phyloP scores from a whole-genome alignment of 805 yeast species.

The Lipomyces mesembrius region DNA sequence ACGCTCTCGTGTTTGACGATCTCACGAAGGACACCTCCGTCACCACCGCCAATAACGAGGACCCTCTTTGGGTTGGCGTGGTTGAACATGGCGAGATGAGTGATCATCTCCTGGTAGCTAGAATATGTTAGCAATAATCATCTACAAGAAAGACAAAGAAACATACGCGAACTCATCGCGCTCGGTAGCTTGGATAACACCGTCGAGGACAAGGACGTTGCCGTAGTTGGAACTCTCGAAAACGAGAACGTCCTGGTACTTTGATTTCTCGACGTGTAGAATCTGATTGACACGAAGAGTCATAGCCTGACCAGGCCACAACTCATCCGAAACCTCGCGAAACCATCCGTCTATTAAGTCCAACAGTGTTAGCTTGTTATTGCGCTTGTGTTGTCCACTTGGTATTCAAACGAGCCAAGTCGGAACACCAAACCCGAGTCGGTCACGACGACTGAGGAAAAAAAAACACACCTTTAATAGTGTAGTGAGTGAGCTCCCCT shows the following conservation, averaged over 20 bases:
- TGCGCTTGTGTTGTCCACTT: not conserved
- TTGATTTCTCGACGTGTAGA: constrained; percentile 80
- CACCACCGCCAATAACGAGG: constrained; percentile 97
- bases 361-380: constrained; percentile 6
- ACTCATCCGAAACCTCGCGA: constrained; percentile 89
- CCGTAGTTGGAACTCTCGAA: constrained; percentile 94
- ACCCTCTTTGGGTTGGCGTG: constrained; percentile 95
- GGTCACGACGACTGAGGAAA: not conserved
- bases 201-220: constrained; percentile 91
- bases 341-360: constrained; percentile 81
- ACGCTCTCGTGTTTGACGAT: constrained; percentile 84
- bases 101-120: constrained; percentile 92
- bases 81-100: constrained; percentile 88
- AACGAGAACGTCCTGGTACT: constrained; percentile 91
- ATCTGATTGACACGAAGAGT: constrained; percentile 84
- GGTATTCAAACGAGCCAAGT: not conserved
- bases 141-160: not conserved
- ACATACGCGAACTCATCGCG: constrained; percentile 85
- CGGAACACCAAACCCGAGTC: not conserved
- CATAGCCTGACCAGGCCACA: constrained; percentile 99
- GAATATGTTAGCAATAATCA: not conserved
- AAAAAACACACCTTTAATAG: constrained; percentile 37
- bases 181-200: constrained; percentile 94
- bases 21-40: constrained; percentile 97
- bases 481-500: constrained; percentile 39